Base-by-base conservation (phyloP, 2,329 filamentous ascomycete species). In the Aspergillus spinulosporus region DNA sequence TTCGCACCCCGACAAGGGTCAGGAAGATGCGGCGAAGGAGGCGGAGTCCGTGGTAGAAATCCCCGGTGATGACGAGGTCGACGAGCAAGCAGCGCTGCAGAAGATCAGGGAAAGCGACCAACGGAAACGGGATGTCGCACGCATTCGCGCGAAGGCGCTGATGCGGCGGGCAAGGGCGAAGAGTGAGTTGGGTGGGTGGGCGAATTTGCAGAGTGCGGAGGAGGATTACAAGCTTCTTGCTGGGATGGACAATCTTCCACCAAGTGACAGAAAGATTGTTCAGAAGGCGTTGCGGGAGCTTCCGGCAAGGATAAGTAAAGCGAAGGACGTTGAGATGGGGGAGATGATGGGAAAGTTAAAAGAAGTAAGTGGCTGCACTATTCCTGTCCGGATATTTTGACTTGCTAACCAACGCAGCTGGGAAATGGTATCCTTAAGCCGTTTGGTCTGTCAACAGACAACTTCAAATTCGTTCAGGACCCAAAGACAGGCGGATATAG, bases 341-440 rank as follows among this genome's bases (percentile, higher is more conserved):
- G 93, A 99, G 76, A 97, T 97, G 92, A 96, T 96, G 92, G 90
- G 88, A 14, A 97, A 97, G 77, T 76, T 99, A 66, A 97, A 96
- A 71, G 86, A 88, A 64, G 84, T 86, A 62, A 76, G 83, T 79
- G 39, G n/a, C 14, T 49, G 34, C 49, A 12, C 12, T 14, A 34
- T 14, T 5, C 12, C 2, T 47, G 34, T 32, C 39, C 7, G 1
- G 7, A 21, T 11, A 11, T 4, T 26, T 21, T 4, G 26, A 29
- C 15, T 44, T 40, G 29, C 63, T 63, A 56, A 64, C 50, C 21
- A 21, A 21, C 21, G 21, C 21, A 89, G 74, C 78, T 99, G 58
- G 94, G 94, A 0, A 96, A 99, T 70, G 91, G 92, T 1, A 85
- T 99, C 12, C 72, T 99, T 49, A 96, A 89, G 70, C 93, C 93